Conservation (phyloP, 148 eudicot species). For the Bassia scoparia region DNA sequence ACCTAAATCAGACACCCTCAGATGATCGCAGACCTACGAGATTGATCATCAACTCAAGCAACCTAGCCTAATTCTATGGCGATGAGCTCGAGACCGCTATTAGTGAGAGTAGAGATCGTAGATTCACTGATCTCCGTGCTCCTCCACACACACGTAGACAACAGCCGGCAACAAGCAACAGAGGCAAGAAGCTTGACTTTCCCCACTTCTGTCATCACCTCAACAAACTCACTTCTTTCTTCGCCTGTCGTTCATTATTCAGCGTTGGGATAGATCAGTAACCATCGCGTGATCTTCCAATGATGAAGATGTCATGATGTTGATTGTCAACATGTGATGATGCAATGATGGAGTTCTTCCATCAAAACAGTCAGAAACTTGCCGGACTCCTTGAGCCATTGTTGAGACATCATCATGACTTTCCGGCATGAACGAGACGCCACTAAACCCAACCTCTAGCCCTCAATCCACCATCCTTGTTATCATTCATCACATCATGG, state of each 20-base stretch:
- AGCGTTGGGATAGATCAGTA: neutral
- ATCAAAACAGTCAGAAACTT: constrained; percentile 20
- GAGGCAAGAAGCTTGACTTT: too few species aligned
- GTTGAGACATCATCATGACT: constrained; percentile 31
- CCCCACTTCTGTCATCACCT: constrained; percentile 18
- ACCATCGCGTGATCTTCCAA: neutral
- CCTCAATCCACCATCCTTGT: neutral
- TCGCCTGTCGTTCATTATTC: neutral
- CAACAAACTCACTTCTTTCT: constrained; percentile 7
- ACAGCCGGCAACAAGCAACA: too few species aligned
- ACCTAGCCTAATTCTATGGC: neutral
- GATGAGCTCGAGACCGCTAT: constrained; percentile 6
- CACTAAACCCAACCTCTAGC: neutral
- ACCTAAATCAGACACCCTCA: constrained; percentile 17
- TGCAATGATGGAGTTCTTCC: constrained; percentile 18
- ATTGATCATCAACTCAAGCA: neutral
- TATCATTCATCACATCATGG: neutral
- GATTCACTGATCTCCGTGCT: constrained; percentile 7
- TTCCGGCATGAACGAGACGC: constrained; percentile 29
- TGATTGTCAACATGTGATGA: neutral
- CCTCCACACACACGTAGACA: constrained; percentile 3
- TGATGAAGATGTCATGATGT: constrained; percentile 4
- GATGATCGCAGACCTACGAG: neutral
- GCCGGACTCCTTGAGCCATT: constrained; percentile 31
- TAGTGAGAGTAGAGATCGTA: neutral